Evolutionary conservation across 208 protist species (phyloP), one percentile per base, ranked within the genome.

Genomic region (Lotmaria passim): DNA sequence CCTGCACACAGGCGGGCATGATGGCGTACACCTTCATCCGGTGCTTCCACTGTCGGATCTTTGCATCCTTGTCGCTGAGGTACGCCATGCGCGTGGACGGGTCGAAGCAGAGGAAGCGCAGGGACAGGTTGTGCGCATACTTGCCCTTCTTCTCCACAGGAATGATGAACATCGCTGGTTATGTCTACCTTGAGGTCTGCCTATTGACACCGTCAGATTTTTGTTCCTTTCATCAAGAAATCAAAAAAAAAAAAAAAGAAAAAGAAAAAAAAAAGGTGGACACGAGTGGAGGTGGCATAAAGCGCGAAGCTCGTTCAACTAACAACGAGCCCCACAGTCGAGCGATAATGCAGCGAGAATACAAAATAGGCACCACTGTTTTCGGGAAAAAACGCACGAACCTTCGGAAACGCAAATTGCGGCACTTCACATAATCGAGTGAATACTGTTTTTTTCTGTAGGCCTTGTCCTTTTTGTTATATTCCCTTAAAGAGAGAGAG

Each of bases 101-200:
- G 51, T 84, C 78, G 52, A 79, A 84, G 59, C 74, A 75, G 11
- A 80, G 43, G 48, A 76, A 77, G 26, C 78, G 78, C 24, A 69
- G 28, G 11, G 75, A 58, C n/a, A 67, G 55, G 51, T n/a, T 63
- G 31, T 75, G 44, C 0, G 70, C 46, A 46, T 71, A 81, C 53
- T 73, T 74, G 31, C 78, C 69, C 55, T 78, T 58, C 74, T 87
- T 84, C 70, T 82, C 78, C 34, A 87, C 78, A 0, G 73, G 70
- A 36, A 73, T 56, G 28, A 83, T 55, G n/a, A 83, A 51, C 63
- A 60, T 58, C 17, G 23, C n/a, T 33, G 39, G 38, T 23, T 44
- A 19, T 31, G 24, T 59, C 10, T 58, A 14, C 12, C 30, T 57
- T 31, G 38, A 38, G 3, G 28, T 7, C 11, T 28, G 11, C 30